These are phyloP conservation scores for Globisporangium paddicum DNA, from an alignment of 352 stramenopile genomes.

Conservation along the genomic window DNA sequence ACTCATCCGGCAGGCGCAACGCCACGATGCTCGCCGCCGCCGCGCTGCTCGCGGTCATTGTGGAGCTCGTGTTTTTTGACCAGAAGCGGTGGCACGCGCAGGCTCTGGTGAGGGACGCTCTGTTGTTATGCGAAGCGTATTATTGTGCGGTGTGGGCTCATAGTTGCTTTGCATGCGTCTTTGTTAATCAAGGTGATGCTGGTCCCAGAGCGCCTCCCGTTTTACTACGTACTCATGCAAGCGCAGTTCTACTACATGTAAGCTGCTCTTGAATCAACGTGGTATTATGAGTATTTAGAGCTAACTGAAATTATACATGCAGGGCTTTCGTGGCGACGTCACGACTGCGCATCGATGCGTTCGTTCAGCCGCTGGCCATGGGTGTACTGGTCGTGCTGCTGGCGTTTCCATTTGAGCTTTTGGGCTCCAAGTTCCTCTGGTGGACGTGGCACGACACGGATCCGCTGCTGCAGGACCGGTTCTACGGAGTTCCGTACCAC, in stretches of 20 bases:
- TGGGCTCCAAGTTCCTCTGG: conserved; percentile 79
- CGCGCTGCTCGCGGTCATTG: conserved; percentile 41
- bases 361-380: conserved; percentile 71
- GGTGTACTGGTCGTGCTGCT: conserved; percentile 48
- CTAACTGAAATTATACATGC: background rate
- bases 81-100: conserved; percentile 68
- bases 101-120: conserved; percentile 29
- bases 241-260: conserved; percentile 81
- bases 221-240: conserved; percentile 64
- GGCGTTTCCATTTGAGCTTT: conserved; percentile 64
- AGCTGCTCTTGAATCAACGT: background rate
- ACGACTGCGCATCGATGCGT: conserved; percentile 63
- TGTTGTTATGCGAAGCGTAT: background rate
- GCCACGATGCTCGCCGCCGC: conserved; percentile 51
- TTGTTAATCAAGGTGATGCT: conserved; percentile 38
- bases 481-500: conserved; percentile 65
- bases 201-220: conserved; percentile 40
- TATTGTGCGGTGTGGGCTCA: background rate
- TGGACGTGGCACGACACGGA: conserved; percentile 87
- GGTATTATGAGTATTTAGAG: background rate
- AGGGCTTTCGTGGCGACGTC: conserved; percentile 72
- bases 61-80: conserved; percentile 65
- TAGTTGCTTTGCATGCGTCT: background rate
- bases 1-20: conserved; percentile 74
- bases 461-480: conserved; percentile 46